Evolutionary conservation across 495 filamentous ascomycete species (phyloP).

Genomic region (Lindgomyces ingoldianus): DNA sequence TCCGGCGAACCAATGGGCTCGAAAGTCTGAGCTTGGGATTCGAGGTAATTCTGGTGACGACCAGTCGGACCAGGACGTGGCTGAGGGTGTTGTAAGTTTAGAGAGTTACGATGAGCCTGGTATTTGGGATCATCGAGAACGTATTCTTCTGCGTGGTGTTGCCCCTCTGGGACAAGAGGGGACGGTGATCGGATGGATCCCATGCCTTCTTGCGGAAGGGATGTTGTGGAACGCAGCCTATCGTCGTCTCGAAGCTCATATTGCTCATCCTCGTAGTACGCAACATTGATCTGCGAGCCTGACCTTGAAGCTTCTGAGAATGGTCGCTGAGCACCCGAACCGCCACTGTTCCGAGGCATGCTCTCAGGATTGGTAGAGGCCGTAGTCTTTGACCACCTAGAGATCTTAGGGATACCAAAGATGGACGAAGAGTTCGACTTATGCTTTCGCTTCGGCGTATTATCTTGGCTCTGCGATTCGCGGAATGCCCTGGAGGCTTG

Average conservation of each 20-base stretch:
- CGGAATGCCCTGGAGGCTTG: slow-evolving; percentile 56
- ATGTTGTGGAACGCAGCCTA: slow-evolving; percentile 68
- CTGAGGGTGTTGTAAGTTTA: slow-evolving; percentile 89
- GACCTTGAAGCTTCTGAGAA: slow-evolving; percentile 62
- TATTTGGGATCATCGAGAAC: slow-evolving; percentile 86
- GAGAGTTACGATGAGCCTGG: slow-evolving; percentile 82
- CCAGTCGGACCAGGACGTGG: slow-evolving; percentile 80
- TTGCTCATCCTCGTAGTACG: slow-evolving; percentile 64
- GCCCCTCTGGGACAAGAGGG: slow-evolving; percentile 57
- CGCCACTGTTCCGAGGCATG: slow-evolving; percentile 55
- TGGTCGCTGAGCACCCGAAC: slow-evolving; percentile 52
- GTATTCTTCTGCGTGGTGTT: slow-evolving; percentile 39
- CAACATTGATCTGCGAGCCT: slow-evolving; percentile 61
- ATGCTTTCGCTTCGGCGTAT: slow-evolving; percentile 82
- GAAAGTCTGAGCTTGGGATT: slow-evolving; percentile 74
- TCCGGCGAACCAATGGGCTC: slow-evolving; percentile 59
- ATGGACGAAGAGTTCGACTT: slow-evolving; percentile 86
- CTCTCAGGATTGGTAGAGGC: slow-evolving; percentile 66
- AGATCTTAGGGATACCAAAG: slow-evolving; percentile 74
- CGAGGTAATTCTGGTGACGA: slow-evolving; percentile 76
- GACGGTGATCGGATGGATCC: slow-evolving; percentile 50
- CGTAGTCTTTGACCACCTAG: slow-evolving; percentile 96
- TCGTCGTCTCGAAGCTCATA: slow-evolving; percentile 70
- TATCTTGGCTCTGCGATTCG: slow-evolving; percentile 66
- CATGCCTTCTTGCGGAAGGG: slow-evolving; percentile 49